Base-by-base conservation (phyloP, 1,284 basidiomycete species). In the Pyrrhoderma lamaoense region DNA sequence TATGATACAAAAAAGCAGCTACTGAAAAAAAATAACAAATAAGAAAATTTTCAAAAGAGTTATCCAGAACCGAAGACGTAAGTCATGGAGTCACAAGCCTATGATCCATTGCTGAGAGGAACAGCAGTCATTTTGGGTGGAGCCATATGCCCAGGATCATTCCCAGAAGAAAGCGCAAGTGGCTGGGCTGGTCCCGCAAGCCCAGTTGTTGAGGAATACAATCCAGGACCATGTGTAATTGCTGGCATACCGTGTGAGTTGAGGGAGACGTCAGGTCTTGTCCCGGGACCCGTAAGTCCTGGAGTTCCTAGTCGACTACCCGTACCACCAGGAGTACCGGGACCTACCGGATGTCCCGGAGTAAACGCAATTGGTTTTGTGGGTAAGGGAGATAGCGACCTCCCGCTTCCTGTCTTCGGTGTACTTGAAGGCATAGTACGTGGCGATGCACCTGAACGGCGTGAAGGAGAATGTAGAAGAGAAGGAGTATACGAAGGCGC, bases 81-180 rank as follows among this genome's bases (percentile, higher is more conserved):
- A 31, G 7, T 11, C 11, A 31, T 11, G 27, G 11, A 31, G 11
- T 11, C 27, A 5, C 27, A 5, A 31, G 7, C 27, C 27, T 40
- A 56, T 40, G 54, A 45, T n/a, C 54, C 54, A 45, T 40, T 56
- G 19, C 51, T 50, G 9, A 52, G 46, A 11, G 43, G 54, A n/a
- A 49, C 54, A 22, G 46, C 44, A 13, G 37, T 54, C 54, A 56
- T 56, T 45, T 56, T 56, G 7, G 54, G 42, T 5, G 54, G 54
- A 16, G 38, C 21, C 22, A 56, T 42, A 46, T 56, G 47, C 38
- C 34, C 27, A 31, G 27, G 27, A 5, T 31, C 27, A 31, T 11
- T 31, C 11, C 27, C 27, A 5, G 27, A 31, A 31, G 44, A 14
- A 51, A 18, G 19, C 3, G 25, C 9, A 39, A 49, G 35, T 18